Conservation (phyloP, 805 yeast genomes). For the Ogataea sp. region DNA sequence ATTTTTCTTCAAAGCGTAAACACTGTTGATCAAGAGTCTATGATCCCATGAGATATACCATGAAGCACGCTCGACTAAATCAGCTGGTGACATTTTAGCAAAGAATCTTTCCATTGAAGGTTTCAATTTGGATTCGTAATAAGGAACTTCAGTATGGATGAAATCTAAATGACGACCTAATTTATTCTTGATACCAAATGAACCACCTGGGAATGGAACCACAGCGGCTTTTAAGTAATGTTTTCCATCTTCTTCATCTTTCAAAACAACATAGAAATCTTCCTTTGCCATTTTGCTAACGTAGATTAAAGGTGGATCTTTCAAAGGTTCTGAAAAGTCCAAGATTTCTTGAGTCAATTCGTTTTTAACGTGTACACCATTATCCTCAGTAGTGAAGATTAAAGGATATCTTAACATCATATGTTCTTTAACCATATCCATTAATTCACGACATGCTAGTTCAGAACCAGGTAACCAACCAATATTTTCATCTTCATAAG, state of each 20-base stretch:
- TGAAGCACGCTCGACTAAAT: slow-evolving; percentile 66
- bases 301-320: slow-evolving; percentile 55
- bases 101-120: slow-evolving; percentile 61
- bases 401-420: slow-evolving; percentile 56
- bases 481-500: slow-evolving; percentile 52
- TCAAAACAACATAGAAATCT: slow-evolving; percentile 58
- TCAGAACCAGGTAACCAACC: slow-evolving; percentile 61
- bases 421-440: slow-evolving; percentile 55
- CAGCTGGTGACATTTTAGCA: slow-evolving; percentile 47
- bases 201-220: slow-evolving; percentile 75
- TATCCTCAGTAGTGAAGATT: slow-evolving; percentile 41
- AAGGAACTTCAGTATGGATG: slow-evolving; percentile 63
- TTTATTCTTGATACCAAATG: slow-evolving; percentile 53
- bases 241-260: slow-evolving; percentile 41
- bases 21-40: slow-evolving; percentile 45
- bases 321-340: slow-evolving; percentile 52
- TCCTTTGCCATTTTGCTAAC: slow-evolving; percentile 68
- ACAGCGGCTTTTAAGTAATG: slow-evolving; percentile 69
- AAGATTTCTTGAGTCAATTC: slow-evolving; percentile 54
- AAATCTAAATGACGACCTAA: slow-evolving; percentile 54
- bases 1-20: slow-evolving; percentile 39
- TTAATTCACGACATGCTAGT: slow-evolving; percentile 53
- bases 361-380: slow-evolving; percentile 48
- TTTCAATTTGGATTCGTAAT: slow-evolving; percentile 37
- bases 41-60: slow-evolving; percentile 75